Conservation (phyloP, 2,329 filamentous ascomycete species). For the Penicillium olsonii region DNA sequence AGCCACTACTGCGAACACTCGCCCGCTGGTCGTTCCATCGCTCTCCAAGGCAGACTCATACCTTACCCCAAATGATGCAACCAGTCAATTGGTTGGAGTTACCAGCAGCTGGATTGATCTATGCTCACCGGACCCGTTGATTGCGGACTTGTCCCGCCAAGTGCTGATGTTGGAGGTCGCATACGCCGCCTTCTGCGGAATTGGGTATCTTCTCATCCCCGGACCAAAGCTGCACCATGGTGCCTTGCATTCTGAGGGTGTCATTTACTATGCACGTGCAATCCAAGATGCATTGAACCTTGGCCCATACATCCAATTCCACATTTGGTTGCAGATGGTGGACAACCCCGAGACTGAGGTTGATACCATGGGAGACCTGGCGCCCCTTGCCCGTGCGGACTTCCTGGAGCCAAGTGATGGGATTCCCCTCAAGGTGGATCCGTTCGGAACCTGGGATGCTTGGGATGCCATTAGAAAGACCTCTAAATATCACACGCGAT, state of each 20-base stretch:
- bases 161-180: conserved; percentile 87
- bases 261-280: conserved; percentile 77
- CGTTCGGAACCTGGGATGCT: conserved; percentile 85
- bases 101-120: conserved; percentile 94
- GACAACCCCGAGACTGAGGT: conserved; percentile 64
- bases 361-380: conserved; percentile 47
- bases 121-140: conserved; percentile 75
- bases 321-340: conserved; percentile 82
- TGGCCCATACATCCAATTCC: conserved; percentile 74
- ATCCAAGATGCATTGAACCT: conserved; percentile 76
- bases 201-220: conserved; percentile 77
- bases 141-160: conserved; percentile 84
- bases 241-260: conserved; percentile 50
- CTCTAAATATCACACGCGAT: conserved; percentile 79
- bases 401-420: conserved; percentile 37
- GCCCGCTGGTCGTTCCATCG: conserved; percentile 42
- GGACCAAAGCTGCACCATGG: conserved; percentile 70
- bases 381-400: conserved; percentile 44
- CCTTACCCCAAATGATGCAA: conserved; percentile 77
- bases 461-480: conserved; percentile 86
- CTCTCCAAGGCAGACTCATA: conserved; percentile 54
- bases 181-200: conserved; percentile 93
- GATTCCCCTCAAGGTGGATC: conserved; percentile 58
- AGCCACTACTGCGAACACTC: conserved; percentile 43
- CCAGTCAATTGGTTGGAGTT: conserved; percentile 74